phyloP scores from a whole-genome alignment of 1,284 basidiomycete genomes.

The Sphagnurus paluster region DNA sequence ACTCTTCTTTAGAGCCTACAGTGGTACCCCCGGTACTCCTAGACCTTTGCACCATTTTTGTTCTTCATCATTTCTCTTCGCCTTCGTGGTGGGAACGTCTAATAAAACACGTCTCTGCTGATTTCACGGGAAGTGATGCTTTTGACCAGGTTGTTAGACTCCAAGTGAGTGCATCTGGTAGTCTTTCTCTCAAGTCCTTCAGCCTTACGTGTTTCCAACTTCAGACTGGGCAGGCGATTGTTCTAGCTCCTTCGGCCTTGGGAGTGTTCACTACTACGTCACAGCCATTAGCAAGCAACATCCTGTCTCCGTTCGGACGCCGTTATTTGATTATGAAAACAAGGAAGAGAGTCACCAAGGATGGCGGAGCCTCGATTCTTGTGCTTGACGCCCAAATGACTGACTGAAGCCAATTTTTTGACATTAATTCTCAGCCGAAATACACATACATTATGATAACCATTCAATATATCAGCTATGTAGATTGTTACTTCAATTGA shows the following conservation, averaged over 20 bases:
- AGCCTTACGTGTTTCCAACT: slow-evolving; percentile 2
- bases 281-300: slow-evolving; percentile 1
- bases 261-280: slow-evolving; percentile 32
- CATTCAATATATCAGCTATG: too few relatives aligned
- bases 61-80: slow-evolving; percentile 73
- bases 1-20: slow-evolving; percentile 57
- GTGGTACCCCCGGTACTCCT: slow-evolving; percentile 67
- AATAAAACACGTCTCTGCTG: slow-evolving; percentile 62
- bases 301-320: slow-evolving; percentile 45
- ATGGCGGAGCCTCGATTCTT: slow-evolving; percentile 65
- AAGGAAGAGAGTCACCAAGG: slow-evolving; percentile 55
- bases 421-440: too few relatives aligned
- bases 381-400: slow-evolving; percentile 32
- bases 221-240: slow-evolving; percentile 68
- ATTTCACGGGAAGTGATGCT: slow-evolving; percentile 54
- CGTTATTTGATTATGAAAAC: slow-evolving; percentile 59
- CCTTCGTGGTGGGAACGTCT: slow-evolving; percentile 74
- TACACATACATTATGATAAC: too few relatives aligned
- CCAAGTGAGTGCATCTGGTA: slow-evolving; percentile 41
- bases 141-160: slow-evolving; percentile 68
- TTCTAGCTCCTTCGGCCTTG: slow-evolving; percentile 62
- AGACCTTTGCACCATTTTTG: slow-evolving; percentile 63
- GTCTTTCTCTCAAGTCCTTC: not conserved
- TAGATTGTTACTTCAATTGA: too few relatives aligned
- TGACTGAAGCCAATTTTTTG: too few relatives aligned